Conservation (phyloP, 2,329 filamentous ascomycete species). For the Botrytis pseudocinerea region DNA sequence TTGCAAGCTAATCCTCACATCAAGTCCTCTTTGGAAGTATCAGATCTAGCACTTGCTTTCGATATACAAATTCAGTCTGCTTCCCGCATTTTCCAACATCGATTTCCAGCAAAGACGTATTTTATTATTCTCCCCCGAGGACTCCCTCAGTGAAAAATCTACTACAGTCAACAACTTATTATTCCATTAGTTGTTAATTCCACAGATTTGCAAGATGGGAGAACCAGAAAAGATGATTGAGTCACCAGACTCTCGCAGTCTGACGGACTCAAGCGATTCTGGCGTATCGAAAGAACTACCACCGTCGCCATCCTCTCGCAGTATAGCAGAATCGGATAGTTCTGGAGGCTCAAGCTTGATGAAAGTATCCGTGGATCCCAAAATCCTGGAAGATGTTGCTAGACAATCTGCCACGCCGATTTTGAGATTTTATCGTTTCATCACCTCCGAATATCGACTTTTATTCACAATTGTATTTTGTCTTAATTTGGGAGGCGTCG, state of each 20-base stretch:
- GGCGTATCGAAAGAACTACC: background rate
- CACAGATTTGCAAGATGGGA: background rate
- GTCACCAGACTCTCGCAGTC: conserved; percentile 3
- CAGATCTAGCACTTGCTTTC: background rate
- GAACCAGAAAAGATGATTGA: background rate
- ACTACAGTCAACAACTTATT: background rate
- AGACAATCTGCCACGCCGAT: conserved; percentile 14
- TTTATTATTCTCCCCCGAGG: too few species aligned
- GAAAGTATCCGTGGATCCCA: conserved; percentile 12
- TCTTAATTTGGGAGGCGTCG: conserved; percentile 48
- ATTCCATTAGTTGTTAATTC: background rate
- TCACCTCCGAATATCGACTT: conserved; percentile 48
- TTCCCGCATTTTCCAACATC: background rate
- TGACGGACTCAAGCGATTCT: background rate
- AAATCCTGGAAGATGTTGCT: conserved; percentile 13
- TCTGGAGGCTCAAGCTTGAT: conserved; percentile 11
- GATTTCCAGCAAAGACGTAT: background rate
- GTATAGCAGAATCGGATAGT: background rate
- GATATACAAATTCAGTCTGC: background rate
- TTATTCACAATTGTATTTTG: conserved; percentile 57
- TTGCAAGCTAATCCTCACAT: background rate
- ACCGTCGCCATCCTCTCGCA: background rate
- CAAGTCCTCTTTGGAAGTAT: background rate
- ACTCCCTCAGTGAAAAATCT: background rate
- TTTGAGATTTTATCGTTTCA: conserved; percentile 18